Evolutionary conservation across 805 yeast genomes (phyloP), one percentile per base, ranked within the genome.

Genomic region (Candida parachauliodes): DNA sequence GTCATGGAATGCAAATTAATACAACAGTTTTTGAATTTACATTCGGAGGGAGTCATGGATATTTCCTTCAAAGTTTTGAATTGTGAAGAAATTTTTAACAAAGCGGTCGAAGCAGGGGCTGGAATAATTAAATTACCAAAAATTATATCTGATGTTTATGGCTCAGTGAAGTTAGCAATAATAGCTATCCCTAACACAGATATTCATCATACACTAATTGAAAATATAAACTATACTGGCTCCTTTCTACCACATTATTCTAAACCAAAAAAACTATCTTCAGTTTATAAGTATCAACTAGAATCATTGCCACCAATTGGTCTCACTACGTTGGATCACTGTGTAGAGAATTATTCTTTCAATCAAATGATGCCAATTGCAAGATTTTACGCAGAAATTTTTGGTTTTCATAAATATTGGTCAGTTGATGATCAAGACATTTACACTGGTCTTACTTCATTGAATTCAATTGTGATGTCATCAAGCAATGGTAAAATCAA

Each of bases 31-130:
- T 46, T 64, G 10, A 42, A 45, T 9, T 41, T 48, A 4, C 95
- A 87, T 55, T 91, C 94, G 1, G 89, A 84, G 52, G 84, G 87
- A 4, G 86, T 86, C n/a, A 77, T 77, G 54, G 93, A 87, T 51
- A 76, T 87, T 8, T 74, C 87, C 0, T 81, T 86, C 48, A 52
- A 52, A n/a, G 91, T 84, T 0, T 62, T 58, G 4, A 64, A 80
- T 47, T 76, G 76, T 9, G 69, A 62, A 3, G 45, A 45, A 1
- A 65, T 73, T 2, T 81, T 55, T 43, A 43, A 54, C 1, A 58
- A 59, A 26, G 85, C 91, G 0, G 46, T 76, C 2, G 32, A 45
- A 2, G 62, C 62, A 12, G 89, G 89, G 1, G 89, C 83, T 1
- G 50, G 50, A 21, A 43, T 66, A 0, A 40, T 59, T 4, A 41